Conservation (phyloP, 139 green algal species). For the Micractinium sp. region DNA sequence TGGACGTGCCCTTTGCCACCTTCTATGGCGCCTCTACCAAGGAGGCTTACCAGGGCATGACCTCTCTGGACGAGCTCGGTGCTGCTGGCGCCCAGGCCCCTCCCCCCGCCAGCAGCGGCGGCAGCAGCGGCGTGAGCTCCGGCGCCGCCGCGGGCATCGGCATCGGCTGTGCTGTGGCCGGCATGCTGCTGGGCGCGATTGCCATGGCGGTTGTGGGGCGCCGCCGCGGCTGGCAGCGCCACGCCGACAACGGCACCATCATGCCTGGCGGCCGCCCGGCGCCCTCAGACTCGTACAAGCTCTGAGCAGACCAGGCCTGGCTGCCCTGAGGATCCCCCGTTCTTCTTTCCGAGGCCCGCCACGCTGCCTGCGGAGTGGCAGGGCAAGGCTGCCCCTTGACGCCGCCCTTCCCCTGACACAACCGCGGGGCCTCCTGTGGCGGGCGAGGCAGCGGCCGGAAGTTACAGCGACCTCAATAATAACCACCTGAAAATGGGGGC, state of each 20-base stretch:
- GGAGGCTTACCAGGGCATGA: neutral
- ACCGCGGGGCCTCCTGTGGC: no score
- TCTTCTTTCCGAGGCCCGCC: no score
- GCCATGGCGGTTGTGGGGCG: conserved; percentile 3
- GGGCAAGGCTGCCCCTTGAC: no score
- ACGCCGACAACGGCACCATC: neutral
- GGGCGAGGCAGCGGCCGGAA: no score
- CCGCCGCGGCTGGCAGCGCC: neutral
- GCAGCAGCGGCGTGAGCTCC: neutral
- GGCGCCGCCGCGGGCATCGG: conserved; percentile 22
- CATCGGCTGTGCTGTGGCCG: conserved; percentile 26
- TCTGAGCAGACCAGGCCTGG: conserved; percentile 7
- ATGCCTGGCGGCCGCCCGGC: neutral
- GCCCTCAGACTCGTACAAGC: neutral
- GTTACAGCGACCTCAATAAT: no score
- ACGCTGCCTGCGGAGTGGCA: no score
- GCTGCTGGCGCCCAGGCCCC: neutral
- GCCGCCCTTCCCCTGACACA: no score
- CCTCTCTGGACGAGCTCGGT: neutral
- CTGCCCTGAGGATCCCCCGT: no score
- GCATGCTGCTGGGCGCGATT: conserved; percentile 2
- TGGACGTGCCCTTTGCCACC: conserved; percentile 19
- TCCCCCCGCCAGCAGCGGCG: neutral
- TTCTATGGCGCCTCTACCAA: conserved; percentile 31
- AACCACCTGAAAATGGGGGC: no score